Evolutionary conservation across 78 protist genomes (phyloP).

Genomic region (Dictyostelium capitatum): DNA sequence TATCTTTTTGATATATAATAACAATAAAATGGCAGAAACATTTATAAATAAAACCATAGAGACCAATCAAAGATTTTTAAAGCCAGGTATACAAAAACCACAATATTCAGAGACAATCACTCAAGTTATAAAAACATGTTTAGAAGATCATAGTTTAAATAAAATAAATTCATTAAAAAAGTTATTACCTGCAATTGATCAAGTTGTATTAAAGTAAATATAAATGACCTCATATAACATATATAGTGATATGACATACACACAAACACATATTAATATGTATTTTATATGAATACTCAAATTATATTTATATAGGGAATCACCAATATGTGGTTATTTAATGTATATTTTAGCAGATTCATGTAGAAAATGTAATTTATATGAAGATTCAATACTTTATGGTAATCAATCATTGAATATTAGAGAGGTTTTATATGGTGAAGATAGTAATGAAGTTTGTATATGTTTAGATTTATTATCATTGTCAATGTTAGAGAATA

Average conservation of each 20-base stretch:
- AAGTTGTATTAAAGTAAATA: constrained; percentile 40
- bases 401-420: constrained; percentile 56
- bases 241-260: no score
- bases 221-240: no score
- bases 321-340: constrained; percentile 71
- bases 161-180: constrained; percentile 40
- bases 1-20: no score
- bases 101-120: constrained; percentile 31
- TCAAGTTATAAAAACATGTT: constrained; percentile 52
- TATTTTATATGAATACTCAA: no score
- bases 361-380: constrained; percentile 52
- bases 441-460: constrained; percentile 66
- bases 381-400: constrained; percentile 38
- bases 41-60: constrained; percentile 66
- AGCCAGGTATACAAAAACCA: constrained; percentile 12
- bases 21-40: constrained; percentile 34
- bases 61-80: constrained; percentile 65
- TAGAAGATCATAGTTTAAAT: constrained; percentile 41
- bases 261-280: no score
- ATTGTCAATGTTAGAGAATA: neutral
- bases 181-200: constrained; percentile 29
- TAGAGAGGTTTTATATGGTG: constrained; percentile 49
- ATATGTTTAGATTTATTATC: constrained; percentile 65
- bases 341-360: constrained; percentile 69
- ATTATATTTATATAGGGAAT: no score